Base-by-base conservation (phyloP, 352 stramenopile genomes). In the Pythium vanterpoolii region DNA sequence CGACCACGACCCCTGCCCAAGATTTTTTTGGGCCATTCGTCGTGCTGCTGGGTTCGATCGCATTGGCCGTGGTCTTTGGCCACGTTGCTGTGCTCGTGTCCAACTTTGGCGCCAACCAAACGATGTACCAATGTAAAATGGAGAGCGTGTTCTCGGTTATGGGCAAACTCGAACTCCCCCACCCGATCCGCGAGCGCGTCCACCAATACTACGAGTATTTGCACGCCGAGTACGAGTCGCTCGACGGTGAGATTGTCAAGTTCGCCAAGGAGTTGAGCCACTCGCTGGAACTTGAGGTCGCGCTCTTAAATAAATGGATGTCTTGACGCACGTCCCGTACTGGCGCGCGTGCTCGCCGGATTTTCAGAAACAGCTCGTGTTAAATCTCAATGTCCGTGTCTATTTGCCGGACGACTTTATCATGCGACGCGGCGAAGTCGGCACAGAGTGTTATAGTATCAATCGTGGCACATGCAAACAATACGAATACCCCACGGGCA, bases 331-430 rank as follows among this genome's bases (percentile, higher is more conserved):
- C 57, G 64, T 84, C 4, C 77, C 80, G 1, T 82, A 86, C 45
- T 88, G 76, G 69, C 62, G 64, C 39, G 71, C 86, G 18, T 75
- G 72, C 18, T 72, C 62, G 1, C 67, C 76, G 1, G 78, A 91
- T 42, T 86, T 93, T 53, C 68, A 86, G 50, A 87, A 83, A 58
- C 77, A 87, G 48, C 53, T 91, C 5, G 68, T 88, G 51, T 23
- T 85, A 23, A 61, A 64, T n/a, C 56, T 92, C 16, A 64, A 76
- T 18, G 75, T 86, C 8, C 72, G 77, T 30, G 67, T 90, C 11
- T 92, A 89, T 55, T 56, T 90, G 16, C 77, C 80, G 1, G 83
- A 93, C 53, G 79, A 90, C 56, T 93, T 77, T 31, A 76, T 93
- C 34, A 78, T 89, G 33, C 67, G 77, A 9, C 62, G 74, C 26